Percentiles rank a stretch among this genome's conserved stretches.
Conservation (phyloP, 2,329 filamentous ascomycete genomes). For the Pseudogymnoascus sp. region DNA sequence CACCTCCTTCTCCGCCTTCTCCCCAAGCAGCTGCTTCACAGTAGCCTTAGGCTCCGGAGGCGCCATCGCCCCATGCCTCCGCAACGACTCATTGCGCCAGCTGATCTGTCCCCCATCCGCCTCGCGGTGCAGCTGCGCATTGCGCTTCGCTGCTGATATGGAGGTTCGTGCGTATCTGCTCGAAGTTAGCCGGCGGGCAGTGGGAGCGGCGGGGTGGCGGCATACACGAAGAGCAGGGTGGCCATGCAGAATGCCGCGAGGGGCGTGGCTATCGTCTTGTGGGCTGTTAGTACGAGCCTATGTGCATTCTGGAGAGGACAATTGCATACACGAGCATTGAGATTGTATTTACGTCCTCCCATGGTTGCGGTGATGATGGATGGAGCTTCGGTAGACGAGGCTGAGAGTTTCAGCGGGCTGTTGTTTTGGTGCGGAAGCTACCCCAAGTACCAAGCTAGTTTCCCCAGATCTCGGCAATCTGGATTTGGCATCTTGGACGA, state of each 20-base stretch:
- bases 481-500: conserved; percentile 6
- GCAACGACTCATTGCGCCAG: conserved; percentile 45
- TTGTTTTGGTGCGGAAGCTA: neutral
- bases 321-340: neutral
- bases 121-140: conserved; percentile 50
- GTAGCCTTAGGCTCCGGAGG: conserved; percentile 28
- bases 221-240: conserved; percentile 39
- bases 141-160: conserved; percentile 57
- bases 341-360: neutral
- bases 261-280: conserved; percentile 39
- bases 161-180: conserved; percentile 55
- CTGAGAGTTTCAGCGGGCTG: neutral
- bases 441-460: neutral
- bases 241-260: conserved; percentile 48
- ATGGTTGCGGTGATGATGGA: neutral
- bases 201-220: conserved; percentile 11
- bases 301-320: neutral
- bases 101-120: conserved; percentile 46
- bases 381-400: neutral
- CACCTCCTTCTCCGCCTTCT: conserved; percentile 9
- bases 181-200: conserved; percentile 25
- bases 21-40: conserved; percentile 23
- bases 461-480: conserved; percentile 1
- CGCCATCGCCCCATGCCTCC: conserved; percentile 42
- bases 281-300: neutral